Conservation (phyloP, 257 asterid genomes). For the Marsdenia floribunda region DNA sequence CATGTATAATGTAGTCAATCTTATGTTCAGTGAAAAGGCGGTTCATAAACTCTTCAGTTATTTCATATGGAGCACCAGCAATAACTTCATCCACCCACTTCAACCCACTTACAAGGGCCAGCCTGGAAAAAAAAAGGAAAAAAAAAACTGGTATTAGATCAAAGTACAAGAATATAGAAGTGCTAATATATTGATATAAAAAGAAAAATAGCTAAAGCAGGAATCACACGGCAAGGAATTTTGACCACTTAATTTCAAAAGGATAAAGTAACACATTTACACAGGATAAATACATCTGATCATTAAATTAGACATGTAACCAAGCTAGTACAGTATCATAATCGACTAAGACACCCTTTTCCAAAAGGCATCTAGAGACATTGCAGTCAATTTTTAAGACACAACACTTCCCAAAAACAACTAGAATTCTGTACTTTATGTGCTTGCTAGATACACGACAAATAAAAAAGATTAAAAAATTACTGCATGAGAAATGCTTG, state of each 20-base stretch:
- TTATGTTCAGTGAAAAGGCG: constrained; percentile 76
- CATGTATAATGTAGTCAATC: constrained; percentile 87
- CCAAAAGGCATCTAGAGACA: not conserved
- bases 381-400: not conserved
- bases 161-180: constrained; percentile 13
- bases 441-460: not conserved
- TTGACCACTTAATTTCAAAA: not conserved
- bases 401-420: not conserved
- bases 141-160: constrained; percentile 21
- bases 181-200: constrained; percentile 1
- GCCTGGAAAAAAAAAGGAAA: constrained; percentile 47
- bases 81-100: constrained; percentile 99
- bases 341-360: not conserved
- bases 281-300: not conserved
- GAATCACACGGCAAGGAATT: not conserved
- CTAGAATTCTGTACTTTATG: not conserved
- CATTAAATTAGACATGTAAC: not conserved
- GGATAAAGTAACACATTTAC: not conserved
- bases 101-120: constrained; percentile 87
- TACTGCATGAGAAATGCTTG: not conserved
- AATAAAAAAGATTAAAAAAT: not conserved
- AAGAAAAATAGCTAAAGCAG: not conserved
- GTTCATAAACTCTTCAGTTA: constrained; percentile 85
- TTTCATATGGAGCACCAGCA: constrained; percentile 82
- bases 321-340: too few species aligned